These are phyloP conservation scores for Colletotrichum cereale DNA, from an alignment of 2,329 filamentous ascomycete genomes.

Conservation along the genomic window DNA sequence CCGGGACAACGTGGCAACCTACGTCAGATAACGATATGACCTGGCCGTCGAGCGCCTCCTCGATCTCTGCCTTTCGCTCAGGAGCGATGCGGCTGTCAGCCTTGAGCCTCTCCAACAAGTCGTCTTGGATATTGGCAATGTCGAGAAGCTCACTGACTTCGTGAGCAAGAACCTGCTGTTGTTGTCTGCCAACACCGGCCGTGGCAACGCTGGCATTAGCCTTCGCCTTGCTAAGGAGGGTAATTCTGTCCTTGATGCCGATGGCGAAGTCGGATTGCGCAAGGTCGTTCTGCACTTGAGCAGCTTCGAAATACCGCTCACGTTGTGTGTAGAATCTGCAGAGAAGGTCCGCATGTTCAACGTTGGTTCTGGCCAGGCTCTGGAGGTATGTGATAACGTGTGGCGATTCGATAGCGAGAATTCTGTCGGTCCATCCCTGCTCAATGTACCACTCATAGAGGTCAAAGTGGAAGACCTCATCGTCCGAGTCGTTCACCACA, in stretches of 20 bases:
- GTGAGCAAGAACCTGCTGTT: conserved; percentile 87
- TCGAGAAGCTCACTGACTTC: conserved; percentile 89
- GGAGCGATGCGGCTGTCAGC: conserved; percentile 77
- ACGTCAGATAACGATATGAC: conserved; percentile 83
- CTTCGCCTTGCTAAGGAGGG: conserved; percentile 89
- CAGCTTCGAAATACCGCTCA: conserved; percentile 86
- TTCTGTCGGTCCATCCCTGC: conserved; percentile 85
- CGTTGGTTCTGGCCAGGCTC: conserved; percentile 77
- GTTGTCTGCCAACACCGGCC: conserved; percentile 80
- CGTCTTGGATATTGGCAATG: conserved; percentile 94
- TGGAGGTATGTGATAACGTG: conserved; percentile 90
- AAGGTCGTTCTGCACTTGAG: conserved; percentile 85
- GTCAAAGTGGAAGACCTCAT: conserved; percentile 95
- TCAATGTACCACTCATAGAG: conserved; percentile 98
- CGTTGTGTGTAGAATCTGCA: conserved; percentile 94
- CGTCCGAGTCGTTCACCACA: conserved; percentile 87
- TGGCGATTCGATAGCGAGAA: conserved; percentile 85
- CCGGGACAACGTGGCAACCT: conserved; percentile 52
- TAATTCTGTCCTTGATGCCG: conserved; percentile 86
- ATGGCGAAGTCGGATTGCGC: conserved; percentile 86
- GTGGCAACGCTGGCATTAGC: conserved; percentile 91
- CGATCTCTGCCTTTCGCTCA: conserved; percentile 73
- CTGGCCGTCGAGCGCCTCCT: conserved; percentile 79
- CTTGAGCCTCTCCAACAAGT: conserved; percentile 83
- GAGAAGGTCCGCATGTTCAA: conserved; percentile 87